Conservation (phyloP, 257 asterid species). For the Ballota nigra region DNA sequence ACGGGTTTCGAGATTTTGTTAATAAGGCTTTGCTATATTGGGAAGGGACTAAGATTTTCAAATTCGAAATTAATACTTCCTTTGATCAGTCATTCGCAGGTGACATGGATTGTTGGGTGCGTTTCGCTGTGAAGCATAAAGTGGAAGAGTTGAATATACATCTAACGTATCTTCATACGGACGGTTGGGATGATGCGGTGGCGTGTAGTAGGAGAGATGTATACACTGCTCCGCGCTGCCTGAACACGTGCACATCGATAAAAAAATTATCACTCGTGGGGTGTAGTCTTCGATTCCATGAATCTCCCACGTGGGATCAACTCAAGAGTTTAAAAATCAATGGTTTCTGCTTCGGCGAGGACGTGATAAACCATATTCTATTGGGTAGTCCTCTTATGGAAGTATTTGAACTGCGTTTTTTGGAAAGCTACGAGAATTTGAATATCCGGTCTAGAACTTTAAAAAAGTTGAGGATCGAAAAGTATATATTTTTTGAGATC, state of each 20-base stretch:
- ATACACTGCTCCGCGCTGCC: neutral
- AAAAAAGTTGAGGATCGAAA: neutral
- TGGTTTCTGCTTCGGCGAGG: neutral
- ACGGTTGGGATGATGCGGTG: neutral
- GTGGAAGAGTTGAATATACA: neutral
- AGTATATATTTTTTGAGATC: too few relatives aligned
- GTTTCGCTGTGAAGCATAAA: neutral
- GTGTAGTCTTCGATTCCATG: neutral
- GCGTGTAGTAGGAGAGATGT: neutral
- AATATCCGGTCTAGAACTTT: too few relatives aligned
- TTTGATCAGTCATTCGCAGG: neutral
- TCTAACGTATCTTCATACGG: neutral
- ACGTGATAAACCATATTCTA: neutral
- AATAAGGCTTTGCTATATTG: neutral
- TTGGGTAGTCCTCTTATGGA: conserved; percentile 1
- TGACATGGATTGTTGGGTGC: neutral
- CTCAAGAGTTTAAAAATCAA: neutral
- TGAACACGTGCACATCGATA: neutral
- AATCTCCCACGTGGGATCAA: neutral
- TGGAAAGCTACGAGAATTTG: neutral
- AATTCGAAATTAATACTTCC: neutral
- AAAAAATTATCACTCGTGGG: neutral
- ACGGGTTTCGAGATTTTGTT: neutral
- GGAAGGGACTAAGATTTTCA: neutral
- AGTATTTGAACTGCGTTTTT: neutral